phyloP scores from a whole-genome alignment of 768 basidiomycete genomes.

The Gloeopeniophorella convolvens region DNA sequence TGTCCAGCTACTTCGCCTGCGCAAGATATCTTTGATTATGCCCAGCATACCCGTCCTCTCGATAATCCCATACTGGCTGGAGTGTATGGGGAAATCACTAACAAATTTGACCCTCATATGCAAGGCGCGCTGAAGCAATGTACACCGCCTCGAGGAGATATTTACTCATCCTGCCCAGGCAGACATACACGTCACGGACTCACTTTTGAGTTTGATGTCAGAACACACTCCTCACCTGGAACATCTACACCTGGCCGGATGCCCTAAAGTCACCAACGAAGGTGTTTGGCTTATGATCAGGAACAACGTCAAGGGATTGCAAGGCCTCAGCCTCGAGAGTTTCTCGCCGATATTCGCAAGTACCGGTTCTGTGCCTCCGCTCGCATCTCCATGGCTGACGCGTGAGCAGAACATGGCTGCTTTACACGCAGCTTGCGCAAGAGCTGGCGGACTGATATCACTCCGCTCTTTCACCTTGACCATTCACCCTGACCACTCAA shows the following conservation, averaged over 20 bases:
- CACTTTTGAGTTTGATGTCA: conserved; percentile 43
- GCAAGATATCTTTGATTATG: conserved; percentile 66
- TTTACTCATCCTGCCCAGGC: conserved; percentile 33
- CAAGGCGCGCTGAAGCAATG: conserved; percentile 40
- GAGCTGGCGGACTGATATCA: conserved; percentile 32
- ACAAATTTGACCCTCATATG: conserved; percentile 60
- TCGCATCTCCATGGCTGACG: not conserved
- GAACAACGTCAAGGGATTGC: conserved; percentile 39
- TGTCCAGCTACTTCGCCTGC: conserved; percentile 42
- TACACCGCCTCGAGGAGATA: not conserved
- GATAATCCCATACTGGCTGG: conserved; percentile 47
- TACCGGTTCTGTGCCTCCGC: conserved; percentile 13
- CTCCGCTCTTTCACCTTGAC: conserved; percentile 57
- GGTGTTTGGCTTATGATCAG: conserved; percentile 50
- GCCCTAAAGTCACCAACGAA: conserved; percentile 56
- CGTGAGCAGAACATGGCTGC: conserved; percentile 44
- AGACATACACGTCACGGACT: conserved; percentile 54
- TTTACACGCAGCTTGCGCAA: conserved; percentile 37
- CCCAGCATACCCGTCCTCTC: conserved; percentile 50
- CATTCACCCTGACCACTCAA: conserved; percentile 28
- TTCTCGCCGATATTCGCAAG: conserved; percentile 56
- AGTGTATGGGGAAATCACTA: conserved; percentile 38
- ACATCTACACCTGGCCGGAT: conserved; percentile 57
- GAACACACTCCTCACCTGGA: conserved; percentile 45
- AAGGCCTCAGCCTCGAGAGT: conserved; percentile 54